Percentiles rank a stretch among this genome's conserved stretches.
Conservation (phyloP, 768 basidiomycete species). For the Agaricus blazei region DNA sequence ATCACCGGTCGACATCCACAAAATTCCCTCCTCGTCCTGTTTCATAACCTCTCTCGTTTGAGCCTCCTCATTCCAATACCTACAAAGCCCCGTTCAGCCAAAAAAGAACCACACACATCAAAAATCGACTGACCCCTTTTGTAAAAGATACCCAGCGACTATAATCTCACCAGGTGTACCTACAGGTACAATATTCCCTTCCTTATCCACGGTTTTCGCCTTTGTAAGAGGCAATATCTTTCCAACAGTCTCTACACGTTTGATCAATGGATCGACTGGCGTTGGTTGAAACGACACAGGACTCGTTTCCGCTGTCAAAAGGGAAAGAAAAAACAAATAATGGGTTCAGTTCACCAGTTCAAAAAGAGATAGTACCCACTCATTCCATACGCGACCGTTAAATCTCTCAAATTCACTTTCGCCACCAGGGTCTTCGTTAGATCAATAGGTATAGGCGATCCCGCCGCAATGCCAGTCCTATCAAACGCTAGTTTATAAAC, state of each 20-base stretch:
- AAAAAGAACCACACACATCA: background rate
- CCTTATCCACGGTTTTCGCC: constrained; percentile 60
- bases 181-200: constrained; percentile 63
- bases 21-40: constrained; percentile 42
- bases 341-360: too few species aligned
- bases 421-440: constrained; percentile 70
- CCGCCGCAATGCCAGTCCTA: constrained; percentile 82
- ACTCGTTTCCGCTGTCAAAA: constrained; percentile 63
- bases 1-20: constrained; percentile 87
- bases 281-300: constrained; percentile 84
- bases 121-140: constrained; percentile 57
- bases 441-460: constrained; percentile 73
- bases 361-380: constrained; percentile 42
- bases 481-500: background rate
- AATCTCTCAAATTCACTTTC: constrained; percentile 60
- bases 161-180: constrained; percentile 72
- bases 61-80: constrained; percentile 73
- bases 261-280: constrained; percentile 59
- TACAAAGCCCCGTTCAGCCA: constrained; percentile 17
- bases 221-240: constrained; percentile 70
- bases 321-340: too few species aligned
- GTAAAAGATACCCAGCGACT: constrained; percentile 70
- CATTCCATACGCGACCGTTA: constrained; percentile 85
- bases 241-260: constrained; percentile 81
- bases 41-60: constrained; percentile 62